Conservation (phyloP, 2,329 filamentous ascomycete genomes). For the Huntiella bhutanensis region DNA sequence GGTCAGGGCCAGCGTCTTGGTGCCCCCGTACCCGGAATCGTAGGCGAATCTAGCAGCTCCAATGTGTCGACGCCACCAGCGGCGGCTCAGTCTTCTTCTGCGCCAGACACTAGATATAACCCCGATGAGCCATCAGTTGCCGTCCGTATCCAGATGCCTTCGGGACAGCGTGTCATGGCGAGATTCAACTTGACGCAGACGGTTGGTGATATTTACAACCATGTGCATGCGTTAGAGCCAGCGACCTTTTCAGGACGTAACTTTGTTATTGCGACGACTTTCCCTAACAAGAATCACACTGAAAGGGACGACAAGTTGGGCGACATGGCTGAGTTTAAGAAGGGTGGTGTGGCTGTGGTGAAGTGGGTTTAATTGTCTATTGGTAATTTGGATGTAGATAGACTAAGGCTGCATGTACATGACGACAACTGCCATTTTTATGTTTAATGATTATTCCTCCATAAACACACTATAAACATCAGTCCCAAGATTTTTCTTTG, state of each 20-base stretch:
- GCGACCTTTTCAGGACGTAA: constrained; percentile 31
- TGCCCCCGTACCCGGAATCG: constrained; percentile 51
- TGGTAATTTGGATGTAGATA: too few relatives aligned
- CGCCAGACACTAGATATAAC: constrained; percentile 30
- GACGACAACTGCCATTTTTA: too few relatives aligned
- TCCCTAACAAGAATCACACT: constrained; percentile 62
- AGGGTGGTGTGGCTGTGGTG: constrained; percentile 44
- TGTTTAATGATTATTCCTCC: too few relatives aligned
- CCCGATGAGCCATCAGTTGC: constrained; percentile 46
- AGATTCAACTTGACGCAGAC: constrained; percentile 69
- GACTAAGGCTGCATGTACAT: too few relatives aligned
- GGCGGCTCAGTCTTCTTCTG: constrained; percentile 19
- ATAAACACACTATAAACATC: too few relatives aligned
- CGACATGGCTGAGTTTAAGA: constrained; percentile 46
- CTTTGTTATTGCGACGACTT: constrained; percentile 65
- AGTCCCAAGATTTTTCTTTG: too few relatives aligned
- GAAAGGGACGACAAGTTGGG: constrained; percentile 42
- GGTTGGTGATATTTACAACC: constrained; percentile 57
- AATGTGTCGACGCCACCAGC: constrained; percentile 9
- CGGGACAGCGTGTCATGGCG: constrained; percentile 58
- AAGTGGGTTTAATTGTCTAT: constrained; percentile 27
- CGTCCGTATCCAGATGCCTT: constrained; percentile 59
- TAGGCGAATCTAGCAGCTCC: background rate
- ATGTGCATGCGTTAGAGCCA: constrained; percentile 46
- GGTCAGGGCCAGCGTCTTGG: constrained; percentile 57